Evolutionary conservation across 331 rosid genomes (phyloP).

Genomic region (Pyracantha coccinea): DNA sequence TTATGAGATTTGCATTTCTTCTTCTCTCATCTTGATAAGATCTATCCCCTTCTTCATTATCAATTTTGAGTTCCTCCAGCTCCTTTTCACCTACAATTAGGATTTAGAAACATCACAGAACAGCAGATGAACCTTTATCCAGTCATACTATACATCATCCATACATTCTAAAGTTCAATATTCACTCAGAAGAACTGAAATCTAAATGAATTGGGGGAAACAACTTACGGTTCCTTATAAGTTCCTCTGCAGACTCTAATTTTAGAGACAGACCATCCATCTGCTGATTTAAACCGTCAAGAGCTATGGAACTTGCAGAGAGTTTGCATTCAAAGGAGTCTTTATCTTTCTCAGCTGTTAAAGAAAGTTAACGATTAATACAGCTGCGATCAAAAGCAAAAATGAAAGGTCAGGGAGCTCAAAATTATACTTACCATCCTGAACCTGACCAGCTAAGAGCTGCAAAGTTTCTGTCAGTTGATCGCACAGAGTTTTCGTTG

Average conservation of each 20-base stretch:
- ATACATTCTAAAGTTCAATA: background rate
- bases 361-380: slow-evolving; percentile 4
- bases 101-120: slow-evolving; percentile 16
- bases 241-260: slow-evolving; percentile 55
- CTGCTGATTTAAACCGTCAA: slow-evolving; percentile 64
- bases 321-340: slow-evolving; percentile 59
- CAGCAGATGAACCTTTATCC: background rate
- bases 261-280: slow-evolving; percentile 62
- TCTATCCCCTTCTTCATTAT: slow-evolving; percentile 46
- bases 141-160: background rate
- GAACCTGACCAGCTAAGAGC: slow-evolving; percentile 71
- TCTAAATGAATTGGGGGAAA: background rate
- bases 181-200: background rate
- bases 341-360: slow-evolving; percentile 75
- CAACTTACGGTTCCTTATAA: slow-evolving; percentile 53
- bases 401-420: background rate
- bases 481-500: slow-evolving; percentile 77
- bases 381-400: background rate
- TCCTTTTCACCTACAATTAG: slow-evolving; percentile 51
- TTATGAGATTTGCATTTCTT: slow-evolving; percentile 43
- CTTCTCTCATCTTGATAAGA: slow-evolving; percentile 43
- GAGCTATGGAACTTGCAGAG: slow-evolving; percentile 46
- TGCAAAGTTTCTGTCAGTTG: slow-evolving; percentile 77
- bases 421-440: slow-evolving; percentile 41
- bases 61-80: slow-evolving; percentile 44